Evolutionary conservation across 805 yeast genomes (phyloP).

Genomic region (Ogataea nonfermentans): DNA sequence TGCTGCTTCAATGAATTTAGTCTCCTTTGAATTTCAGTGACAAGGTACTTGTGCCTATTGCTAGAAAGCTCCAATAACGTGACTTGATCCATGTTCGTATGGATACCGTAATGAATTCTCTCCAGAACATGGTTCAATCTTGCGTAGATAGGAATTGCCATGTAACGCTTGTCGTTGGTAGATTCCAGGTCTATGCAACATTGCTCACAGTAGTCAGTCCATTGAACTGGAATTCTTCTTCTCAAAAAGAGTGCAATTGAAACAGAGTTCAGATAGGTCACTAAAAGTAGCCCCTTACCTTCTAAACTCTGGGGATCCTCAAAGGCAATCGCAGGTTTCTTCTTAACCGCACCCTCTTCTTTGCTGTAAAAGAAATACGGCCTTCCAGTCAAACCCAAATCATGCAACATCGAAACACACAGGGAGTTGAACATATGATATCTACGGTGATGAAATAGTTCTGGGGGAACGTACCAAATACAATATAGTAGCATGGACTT

Average conservation of each 20-base stretch:
- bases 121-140: conserved; percentile 61
- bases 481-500: conserved; percentile 60
- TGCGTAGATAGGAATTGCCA: conserved; percentile 54
- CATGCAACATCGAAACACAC: conserved; percentile 68
- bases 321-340: conserved; percentile 33
- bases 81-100: conserved; percentile 39
- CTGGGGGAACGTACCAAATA: conserved; percentile 84
- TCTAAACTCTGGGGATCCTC: conserved; percentile 44
- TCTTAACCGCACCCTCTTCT: conserved; percentile 40
- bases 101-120: conserved; percentile 51
- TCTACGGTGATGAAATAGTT: conserved; percentile 74
- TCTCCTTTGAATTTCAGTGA: conserved; percentile 49
- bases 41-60: conserved; percentile 37
- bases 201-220: conserved; percentile 64
- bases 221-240: conserved; percentile 57
- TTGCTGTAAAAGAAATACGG: conserved; percentile 42
- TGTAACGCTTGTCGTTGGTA: conserved; percentile 33
- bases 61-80: conserved; percentile 29
- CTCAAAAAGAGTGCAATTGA: conserved; percentile 64
- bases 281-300: conserved; percentile 50
- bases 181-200: conserved; percentile 51
- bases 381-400: conserved; percentile 66
- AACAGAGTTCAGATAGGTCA: conserved; percentile 60
- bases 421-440: conserved; percentile 66
- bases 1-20: conserved; percentile 40